A percentile compares a stretch with the other conserved stretches of the same genome.
phyloP scores from a whole-genome alignment of 2,329 filamentous ascomycete genomes.

The Penicillium polonicum region DNA sequence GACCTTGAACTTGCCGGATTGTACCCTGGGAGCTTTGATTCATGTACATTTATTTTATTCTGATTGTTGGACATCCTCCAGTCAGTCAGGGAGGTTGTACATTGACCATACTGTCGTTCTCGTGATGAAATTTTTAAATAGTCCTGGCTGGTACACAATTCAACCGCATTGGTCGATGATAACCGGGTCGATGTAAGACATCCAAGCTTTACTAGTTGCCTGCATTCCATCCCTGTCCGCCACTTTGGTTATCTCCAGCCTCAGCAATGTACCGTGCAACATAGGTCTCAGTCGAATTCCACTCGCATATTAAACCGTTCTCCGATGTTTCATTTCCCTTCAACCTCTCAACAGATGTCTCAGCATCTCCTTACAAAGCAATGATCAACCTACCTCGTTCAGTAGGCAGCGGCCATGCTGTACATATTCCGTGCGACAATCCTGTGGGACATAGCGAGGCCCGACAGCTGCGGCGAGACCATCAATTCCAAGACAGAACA shows the following conservation, averaged over 20 bases:
- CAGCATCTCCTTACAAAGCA: neutral
- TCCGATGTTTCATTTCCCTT: neutral
- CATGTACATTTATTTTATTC: constrained; percentile 19
- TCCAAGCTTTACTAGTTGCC: neutral
- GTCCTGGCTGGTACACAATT: constrained; percentile 8
- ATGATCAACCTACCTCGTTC: neutral
- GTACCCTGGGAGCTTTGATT: constrained; percentile 10
- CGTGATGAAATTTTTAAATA: constrained; percentile 10
- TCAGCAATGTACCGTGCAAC: neutral
- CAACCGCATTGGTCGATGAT: neutral
- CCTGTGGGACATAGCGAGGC: constrained; percentile 6
- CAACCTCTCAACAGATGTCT: constrained; percentile 5
- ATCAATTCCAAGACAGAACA: neutral
- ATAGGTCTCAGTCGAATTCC: neutral
- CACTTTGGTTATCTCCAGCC: neutral
- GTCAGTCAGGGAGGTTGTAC: constrained; percentile 5
- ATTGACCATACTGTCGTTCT: constrained; percentile 13
- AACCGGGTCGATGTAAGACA: neutral
- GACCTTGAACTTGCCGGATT: constrained; percentile 8
- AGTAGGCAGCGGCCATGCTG: neutral
- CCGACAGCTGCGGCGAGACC: neutral
- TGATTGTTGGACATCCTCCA: constrained; percentile 5
- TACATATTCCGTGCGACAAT: constrained; percentile 10
- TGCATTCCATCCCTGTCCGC: neutral
- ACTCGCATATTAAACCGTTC: neutral